Conservation (phyloP, 805 yeast genomes). For the Wickerhamomyces chaumierensis region DNA sequence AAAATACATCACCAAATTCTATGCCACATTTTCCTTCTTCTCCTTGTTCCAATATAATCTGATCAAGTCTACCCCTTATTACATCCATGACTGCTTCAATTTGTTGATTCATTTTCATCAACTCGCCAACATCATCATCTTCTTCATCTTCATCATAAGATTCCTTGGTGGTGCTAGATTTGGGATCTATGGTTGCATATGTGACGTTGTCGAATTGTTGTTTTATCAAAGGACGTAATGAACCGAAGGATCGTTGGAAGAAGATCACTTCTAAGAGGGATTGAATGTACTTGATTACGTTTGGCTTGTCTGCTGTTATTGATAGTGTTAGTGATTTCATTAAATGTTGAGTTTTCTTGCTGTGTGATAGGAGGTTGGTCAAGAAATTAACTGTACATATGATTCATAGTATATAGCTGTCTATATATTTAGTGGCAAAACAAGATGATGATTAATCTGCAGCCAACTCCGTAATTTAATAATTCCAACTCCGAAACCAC, state of each 20-base stretch:
- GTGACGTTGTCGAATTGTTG: conserved; percentile 43
- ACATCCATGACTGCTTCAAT: too few species aligned
- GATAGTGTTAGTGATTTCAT: conserved; percentile 6
- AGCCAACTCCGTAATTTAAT: too few species aligned
- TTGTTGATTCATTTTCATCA: too few species aligned
- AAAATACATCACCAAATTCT: conserved; percentile 9
- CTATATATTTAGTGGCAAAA: too few species aligned
- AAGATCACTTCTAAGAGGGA: conserved; percentile 53
- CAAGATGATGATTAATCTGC: too few species aligned
- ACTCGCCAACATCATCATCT: conserved; percentile 5
- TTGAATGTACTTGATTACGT: conserved; percentile 17
- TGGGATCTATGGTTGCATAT: conserved; percentile 21
- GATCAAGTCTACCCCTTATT: too few species aligned
- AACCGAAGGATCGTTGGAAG: conserved; percentile 60
- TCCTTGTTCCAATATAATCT: too few species aligned
- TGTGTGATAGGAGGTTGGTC: too few species aligned
- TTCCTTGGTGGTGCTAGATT: conserved; percentile 11
- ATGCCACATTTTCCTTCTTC: too few species aligned
- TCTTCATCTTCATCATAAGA: conserved; percentile 4
- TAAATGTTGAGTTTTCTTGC: neutral
- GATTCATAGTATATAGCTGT: too few species aligned
- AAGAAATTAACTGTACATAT: too few species aligned
- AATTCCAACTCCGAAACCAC: too few species aligned
- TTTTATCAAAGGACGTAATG: conserved; percentile 41
- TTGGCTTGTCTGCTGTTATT: neutral